Conservation (phyloP, 805 yeast species). For the Schizosaccharomyces pombe region DNA sequence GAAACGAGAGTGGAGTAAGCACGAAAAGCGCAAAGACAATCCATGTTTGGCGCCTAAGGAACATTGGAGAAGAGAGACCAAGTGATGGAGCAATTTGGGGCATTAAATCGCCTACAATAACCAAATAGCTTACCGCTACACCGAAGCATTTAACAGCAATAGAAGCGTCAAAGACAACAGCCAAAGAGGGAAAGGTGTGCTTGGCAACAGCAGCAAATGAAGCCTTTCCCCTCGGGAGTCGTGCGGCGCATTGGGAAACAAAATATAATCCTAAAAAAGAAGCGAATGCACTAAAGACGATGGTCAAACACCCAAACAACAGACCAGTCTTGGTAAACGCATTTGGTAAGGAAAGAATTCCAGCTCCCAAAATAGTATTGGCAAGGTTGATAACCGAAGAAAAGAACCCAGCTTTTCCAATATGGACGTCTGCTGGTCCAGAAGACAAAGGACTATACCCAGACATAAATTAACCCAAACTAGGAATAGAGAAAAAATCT, state of each 20-base stretch:
- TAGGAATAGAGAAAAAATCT: too few relatives aligned
- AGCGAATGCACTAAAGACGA: conserved; percentile 36
- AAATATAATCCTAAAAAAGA: conserved; percentile 45
- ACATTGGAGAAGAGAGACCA: conserved; percentile 2
- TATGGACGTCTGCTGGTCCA: background rate
- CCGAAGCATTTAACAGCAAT: conserved; percentile 62
- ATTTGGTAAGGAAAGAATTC: conserved; percentile 51
- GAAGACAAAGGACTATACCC: background rate
- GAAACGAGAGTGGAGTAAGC: conserved; percentile 40
- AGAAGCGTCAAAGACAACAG: conserved; percentile 46
- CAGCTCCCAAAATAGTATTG: conserved; percentile 55
- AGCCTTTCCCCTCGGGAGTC: conserved; percentile 34
- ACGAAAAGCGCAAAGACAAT: conserved; percentile 21
- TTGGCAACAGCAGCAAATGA: conserved; percentile 46
- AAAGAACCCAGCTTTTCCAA: conserved; percentile 7
- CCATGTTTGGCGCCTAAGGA: conserved; percentile 22
- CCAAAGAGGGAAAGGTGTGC: conserved; percentile 43
- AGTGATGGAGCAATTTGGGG: conserved; percentile 22
- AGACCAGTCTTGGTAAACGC: conserved; percentile 45
- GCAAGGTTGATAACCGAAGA: conserved; percentile 41
- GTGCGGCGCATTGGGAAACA: conserved; percentile 34
- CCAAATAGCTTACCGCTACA: conserved; percentile 50
- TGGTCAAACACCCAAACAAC: conserved; percentile 28
- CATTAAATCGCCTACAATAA: conserved; percentile 53
- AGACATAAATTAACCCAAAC: background rate